Evolutionary conservation across 108 stramenopile species (phyloP).

Genomic region (Nannochloropsis gaditana): DNA sequence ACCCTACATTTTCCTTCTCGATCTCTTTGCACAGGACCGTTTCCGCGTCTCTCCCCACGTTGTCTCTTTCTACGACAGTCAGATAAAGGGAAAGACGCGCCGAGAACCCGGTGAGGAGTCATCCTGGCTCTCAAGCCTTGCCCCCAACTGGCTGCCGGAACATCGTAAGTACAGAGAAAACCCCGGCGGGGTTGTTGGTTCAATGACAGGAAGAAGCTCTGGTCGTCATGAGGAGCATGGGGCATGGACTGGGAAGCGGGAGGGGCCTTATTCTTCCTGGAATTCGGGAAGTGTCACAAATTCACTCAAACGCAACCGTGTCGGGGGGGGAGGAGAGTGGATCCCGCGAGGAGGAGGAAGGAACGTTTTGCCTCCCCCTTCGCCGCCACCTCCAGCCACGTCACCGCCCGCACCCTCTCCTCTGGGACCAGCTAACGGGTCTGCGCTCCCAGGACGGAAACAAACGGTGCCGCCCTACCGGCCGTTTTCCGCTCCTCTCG

Average conservation of each 20-base stretch:
- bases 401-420: neutral
- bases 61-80: conserved; percentile 7
- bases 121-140: neutral
- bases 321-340: neutral
- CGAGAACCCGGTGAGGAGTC: neutral
- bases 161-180: neutral
- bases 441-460: neutral
- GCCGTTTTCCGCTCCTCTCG: neutral
- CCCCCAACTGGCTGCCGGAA: neutral
- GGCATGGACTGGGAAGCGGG: neutral
- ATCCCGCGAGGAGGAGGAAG: neutral
- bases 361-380: neutral
- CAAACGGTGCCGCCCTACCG: neutral
- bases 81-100: neutral
- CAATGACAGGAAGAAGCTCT: neutral
- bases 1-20: neutral
- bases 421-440: neutral
- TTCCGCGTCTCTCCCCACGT: neutral
- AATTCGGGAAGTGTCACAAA: neutral
- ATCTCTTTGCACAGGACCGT: neutral
- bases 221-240: neutral
- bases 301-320: neutral
- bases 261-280: neutral
- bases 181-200: too few species aligned
- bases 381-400: neutral